Conservation (phyloP, 169 alveolate genomes). For the Cryptosporidium andersoni region DNA sequence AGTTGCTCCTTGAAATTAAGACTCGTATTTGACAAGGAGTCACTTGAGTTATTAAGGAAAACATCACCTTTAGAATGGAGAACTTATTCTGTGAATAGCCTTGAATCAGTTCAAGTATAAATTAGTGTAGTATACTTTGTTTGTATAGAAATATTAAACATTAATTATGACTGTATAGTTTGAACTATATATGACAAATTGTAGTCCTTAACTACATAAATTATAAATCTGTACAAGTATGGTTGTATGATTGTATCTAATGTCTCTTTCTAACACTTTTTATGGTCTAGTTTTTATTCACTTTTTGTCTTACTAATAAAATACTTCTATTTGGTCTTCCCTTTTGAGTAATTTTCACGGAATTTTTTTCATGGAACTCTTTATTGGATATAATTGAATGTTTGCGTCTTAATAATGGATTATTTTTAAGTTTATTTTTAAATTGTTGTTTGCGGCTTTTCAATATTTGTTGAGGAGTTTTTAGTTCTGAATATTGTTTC, state of each 20-base stretch:
- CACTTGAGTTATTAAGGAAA: slow-evolving; percentile 3
- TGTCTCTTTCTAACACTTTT: too few species aligned
- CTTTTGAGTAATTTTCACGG: slow-evolving; percentile 2
- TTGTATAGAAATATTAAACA: too few species aligned
- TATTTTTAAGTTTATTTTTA: slow-evolving; percentile 45
- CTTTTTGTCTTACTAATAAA: slow-evolving; percentile 1
- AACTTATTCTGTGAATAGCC: not conserved
- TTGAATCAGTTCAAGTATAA: not conserved
- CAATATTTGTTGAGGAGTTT: slow-evolving; percentile 50
- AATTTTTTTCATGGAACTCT: slow-evolving; percentile 42
- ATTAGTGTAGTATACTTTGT: too few species aligned
- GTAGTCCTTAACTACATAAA: too few species aligned
- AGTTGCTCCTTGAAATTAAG: slow-evolving; percentile 56
- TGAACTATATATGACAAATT: not conserved
- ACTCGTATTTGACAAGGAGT: slow-evolving; percentile 4
- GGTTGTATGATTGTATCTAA: too few species aligned
- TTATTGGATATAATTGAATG: not conserved
- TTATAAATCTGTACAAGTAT: too few species aligned
- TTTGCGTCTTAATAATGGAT: slow-evolving; percentile 32
- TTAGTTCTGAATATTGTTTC: not conserved
- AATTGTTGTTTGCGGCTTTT: not conserved
- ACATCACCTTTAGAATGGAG: not conserved
- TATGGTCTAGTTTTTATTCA: not conserved
- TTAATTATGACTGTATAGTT: not conserved
- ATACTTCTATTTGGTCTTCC: slow-evolving; percentile 64